These are phyloP conservation scores for Blastocystis sp. DNA, from an alignment of 352 stramenopile genomes.

Conservation along the genomic window DNA sequence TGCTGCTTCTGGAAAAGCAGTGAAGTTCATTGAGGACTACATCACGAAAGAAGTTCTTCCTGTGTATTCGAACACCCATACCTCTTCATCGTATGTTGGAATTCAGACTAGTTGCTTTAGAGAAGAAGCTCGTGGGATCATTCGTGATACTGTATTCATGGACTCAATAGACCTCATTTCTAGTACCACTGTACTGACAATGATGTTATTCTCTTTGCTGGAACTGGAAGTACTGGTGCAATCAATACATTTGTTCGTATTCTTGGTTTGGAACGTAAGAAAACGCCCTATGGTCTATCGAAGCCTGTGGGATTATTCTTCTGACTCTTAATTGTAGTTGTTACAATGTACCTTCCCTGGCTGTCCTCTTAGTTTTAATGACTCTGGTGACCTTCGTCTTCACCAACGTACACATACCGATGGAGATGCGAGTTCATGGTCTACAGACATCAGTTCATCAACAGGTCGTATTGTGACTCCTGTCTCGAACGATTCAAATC, in stretches of 20 bases:
- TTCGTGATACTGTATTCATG: constrained; percentile 72
- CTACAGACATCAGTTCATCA: background rate
- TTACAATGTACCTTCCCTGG: constrained; percentile 47
- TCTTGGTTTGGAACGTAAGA: constrained; percentile 68
- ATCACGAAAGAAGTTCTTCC: constrained; percentile 78
- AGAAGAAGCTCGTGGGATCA: constrained; percentile 84
- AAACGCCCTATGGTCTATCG: background rate
- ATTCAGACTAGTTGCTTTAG: constrained; percentile 85
- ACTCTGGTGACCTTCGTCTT: constrained; percentile 46
- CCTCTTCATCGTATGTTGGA: constrained; percentile 76
- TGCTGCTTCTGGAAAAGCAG: constrained; percentile 79
- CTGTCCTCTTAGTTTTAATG: constrained; percentile 51
- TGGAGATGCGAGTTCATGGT: constrained; percentile 53
- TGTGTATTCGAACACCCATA: constrained; percentile 94
- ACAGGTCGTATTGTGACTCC: constrained; percentile 13
- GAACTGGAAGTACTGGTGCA: constrained; percentile 76
- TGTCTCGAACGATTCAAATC: constrained; percentile 62
- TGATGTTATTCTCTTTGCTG: constrained; percentile 89
- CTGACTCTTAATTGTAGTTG: background rate
- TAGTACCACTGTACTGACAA: constrained; percentile 65
- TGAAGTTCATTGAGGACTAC: constrained; percentile 81
- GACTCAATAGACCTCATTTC: background rate
- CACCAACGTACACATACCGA: constrained; percentile 63
- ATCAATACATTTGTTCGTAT: constrained; percentile 74
- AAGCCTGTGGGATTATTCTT: background rate